Base-by-base conservation (phyloP, 2,329 filamentous ascomycete genomes). In the Fusarium brachygibbosum region DNA sequence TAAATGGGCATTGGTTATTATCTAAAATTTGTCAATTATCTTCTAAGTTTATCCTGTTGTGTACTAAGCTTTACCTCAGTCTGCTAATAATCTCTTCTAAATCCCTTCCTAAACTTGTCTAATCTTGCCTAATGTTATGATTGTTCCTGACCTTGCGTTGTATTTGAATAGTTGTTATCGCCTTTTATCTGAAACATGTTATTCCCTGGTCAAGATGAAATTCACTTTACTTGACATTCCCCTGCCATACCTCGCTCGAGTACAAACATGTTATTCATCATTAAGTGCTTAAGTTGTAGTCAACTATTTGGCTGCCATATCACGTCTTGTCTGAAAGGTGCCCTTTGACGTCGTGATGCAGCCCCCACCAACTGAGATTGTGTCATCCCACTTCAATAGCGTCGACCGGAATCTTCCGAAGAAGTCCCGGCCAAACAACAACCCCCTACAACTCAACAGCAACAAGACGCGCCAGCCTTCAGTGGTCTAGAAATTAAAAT, bases 371-470 rank as follows among this genome's bases (percentile, higher is more conserved):
- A 32, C 41, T 37, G 32, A 32, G 21, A 62, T 58, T 67, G 42
- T 67, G 51, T 50, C 63, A 66, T 69, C 45, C 56, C 49, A 56
- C 56, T 21, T 46, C 13, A 49, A 54, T 34, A 54, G 6, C 16
- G 10, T 34, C 8, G 48, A 17, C 44, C 41, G 17, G 35, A 31
- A 50, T 66, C 46, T 58, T 56, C 67, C 66, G 67, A 69, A 44
- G 67, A 69, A 56, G 25, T 17, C 21, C 66, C 66, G 66, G 51
- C 40, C 23, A 56, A 59, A 63, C 31, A 54, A 66, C 29, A 40
- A 56, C 46, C 40, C 32, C 19, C 29, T 38, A 40, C 35, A 53
- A 34, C 42, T 40, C 31, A 66, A 48, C n/a, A 51, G 14, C 23
- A 28, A 40, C 29, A 19, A 59, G 29, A 50, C 21, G 25, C 29